Conservation (phyloP, 306 rosid species). For the barrel medic (Medicago truncatula) region MtrunA17r5.0-ANR NC_053044.1:12876001-12876500, state of each 20-base stretch:
- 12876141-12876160: constrained; percentile 97
- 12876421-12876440: constrained; percentile 89
- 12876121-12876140: constrained; percentile 94
- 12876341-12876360: constrained; percentile 98
- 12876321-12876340: constrained; percentile 99
- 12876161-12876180: constrained; percentile 98
- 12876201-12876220: constrained; percentile 96
- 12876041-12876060: constrained; percentile 90
- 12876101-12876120: constrained; percentile 98
- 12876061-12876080: constrained; percentile 92
- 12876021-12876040: constrained; percentile 88
- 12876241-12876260: constrained; percentile 96
- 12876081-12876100: constrained; percentile 39
- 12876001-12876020: constrained; percentile 97
- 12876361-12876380: constrained; percentile 97
- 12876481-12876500: constrained; percentile 90
- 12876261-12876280: constrained; percentile 99
- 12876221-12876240: constrained; percentile 99
- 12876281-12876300: constrained; percentile 97
- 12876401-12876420: constrained; percentile 98
- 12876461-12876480: constrained; percentile 98
- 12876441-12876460: constrained; percentile 97
- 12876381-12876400: constrained; percentile 97
- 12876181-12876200: constrained; percentile 98
- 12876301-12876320: constrained; percentile 92